Percentiles rank a stretch among this genome's conserved stretches.
Evolutionary conservation across 495 filamentous ascomycete genomes (phyloP).

Genomic region (Penicillium pancosmium): DNA sequence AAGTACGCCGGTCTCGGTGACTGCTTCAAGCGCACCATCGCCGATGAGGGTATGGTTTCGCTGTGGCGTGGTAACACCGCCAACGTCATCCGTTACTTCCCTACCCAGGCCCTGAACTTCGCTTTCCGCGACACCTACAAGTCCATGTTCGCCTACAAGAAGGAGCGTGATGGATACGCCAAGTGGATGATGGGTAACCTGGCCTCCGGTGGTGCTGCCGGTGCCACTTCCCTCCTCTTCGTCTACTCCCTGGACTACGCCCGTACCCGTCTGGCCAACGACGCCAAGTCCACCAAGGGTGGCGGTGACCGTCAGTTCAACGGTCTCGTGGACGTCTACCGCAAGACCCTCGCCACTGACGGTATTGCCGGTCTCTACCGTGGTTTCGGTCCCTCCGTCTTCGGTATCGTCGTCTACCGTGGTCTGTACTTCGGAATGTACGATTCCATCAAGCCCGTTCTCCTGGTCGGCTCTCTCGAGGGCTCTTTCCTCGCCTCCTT

Average conservation of each 20-base stretch:
- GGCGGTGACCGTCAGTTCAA: constrained; percentile 99
- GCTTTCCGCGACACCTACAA: constrained; percentile 99
- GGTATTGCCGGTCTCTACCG: constrained; percentile 99
- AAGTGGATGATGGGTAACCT: constrained; percentile 99
- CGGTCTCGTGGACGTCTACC: constrained; percentile 98
- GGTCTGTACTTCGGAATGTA: constrained; percentile 99
- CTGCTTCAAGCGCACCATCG: constrained; percentile 89
- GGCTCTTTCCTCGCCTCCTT: constrained; percentile 99
- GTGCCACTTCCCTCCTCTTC: constrained; percentile 99
- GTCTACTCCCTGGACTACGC: constrained; percentile 99
- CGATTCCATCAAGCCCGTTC: constrained; percentile 99
- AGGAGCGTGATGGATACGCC: constrained; percentile 95
- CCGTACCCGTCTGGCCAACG: constrained; percentile 99
- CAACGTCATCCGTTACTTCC: constrained; percentile 99
- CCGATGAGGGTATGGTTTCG: constrained; percentile 77
- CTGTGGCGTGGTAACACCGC: constrained; percentile 99
- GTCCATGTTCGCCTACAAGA: constrained; percentile 99
- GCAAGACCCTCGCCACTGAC: constrained; percentile 98
- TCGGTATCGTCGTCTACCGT: constrained; percentile 99
- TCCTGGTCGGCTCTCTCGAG: constrained; percentile 88
- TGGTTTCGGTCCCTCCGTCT: constrained; percentile 99
- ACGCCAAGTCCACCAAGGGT: constrained; percentile 94
- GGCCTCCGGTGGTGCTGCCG: constrained; percentile 99
- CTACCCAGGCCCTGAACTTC: constrained; percentile 99
- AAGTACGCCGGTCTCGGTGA: constrained; percentile 93